Base-by-base conservation (phyloP, 2,329 filamentous ascomycete species). In the Fusarium sp. region DNA sequence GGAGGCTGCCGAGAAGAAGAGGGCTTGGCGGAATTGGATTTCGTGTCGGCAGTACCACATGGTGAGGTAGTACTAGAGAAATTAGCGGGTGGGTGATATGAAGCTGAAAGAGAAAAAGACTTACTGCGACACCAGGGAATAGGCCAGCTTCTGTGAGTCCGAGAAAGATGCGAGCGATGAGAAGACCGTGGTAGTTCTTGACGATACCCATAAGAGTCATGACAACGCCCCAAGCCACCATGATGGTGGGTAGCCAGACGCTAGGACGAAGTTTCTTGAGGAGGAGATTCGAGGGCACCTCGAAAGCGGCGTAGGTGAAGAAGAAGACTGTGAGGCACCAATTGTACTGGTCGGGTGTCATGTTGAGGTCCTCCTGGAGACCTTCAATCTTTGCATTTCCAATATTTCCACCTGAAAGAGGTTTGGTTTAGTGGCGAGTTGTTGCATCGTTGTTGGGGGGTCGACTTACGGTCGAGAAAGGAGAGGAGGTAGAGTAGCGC, bases 1-100 rank as follows among this genome's bases (percentile, higher is more conserved):
- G 0, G 94, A 93, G 0, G 94, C 93, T 0, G 93, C 93, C 0
- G 92, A 93, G 84, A 96, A 97, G 86, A 96, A 96, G 60, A 95
- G 88, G 2, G 94, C 93, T 70, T 87, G 85, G 1, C 88, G 83
- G 24, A 88, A 79, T 62, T 88, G 87, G 33, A 88, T 86, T 69
- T 90, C 88, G 59, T 87, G 84, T n/a, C 88, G 84, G 22, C 85
- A 87, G 67, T 91, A 90, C 88, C 87, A 90, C 84, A 88, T 88
- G 1, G 87, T 89, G 3, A 90, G 77, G 64, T 89, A 88, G 66
- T 88, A 88, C 79, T 85, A 17, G 3, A n/a, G 5, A 1, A 29
- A 3, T 61, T 29, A 63, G 44, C 27, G 22, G 16, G 24, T 42
- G 4, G 36, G 40, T n/a, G n/a, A n/a, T n/a, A 9, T 53, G 0